phyloP scores from a whole-genome alignment of 1,139 yeast species.

The Diutina mesorugosa region DNA sequence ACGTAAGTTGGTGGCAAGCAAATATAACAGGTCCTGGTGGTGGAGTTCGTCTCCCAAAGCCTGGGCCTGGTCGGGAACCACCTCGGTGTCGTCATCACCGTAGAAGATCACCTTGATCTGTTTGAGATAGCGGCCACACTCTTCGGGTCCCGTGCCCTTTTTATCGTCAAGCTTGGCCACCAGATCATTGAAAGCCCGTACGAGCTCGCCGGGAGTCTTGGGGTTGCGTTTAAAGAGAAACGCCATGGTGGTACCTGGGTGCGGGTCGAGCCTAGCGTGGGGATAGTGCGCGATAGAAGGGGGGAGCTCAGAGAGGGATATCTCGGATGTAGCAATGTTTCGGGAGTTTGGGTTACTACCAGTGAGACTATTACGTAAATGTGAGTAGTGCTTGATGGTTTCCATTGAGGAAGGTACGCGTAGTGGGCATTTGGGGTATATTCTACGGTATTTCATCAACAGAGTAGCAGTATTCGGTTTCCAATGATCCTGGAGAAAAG shows the following conservation, averaged over 20 bases:
- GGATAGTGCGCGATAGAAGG: too few species aligned
- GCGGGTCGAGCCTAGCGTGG: too few species aligned
- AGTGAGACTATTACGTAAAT: too few species aligned
- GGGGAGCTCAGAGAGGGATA: too few species aligned
- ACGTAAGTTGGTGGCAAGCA: conserved; percentile 42
- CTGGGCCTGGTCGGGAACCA: conserved; percentile 68
- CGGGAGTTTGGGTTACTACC: too few species aligned
- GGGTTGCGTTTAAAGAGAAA: conserved; percentile 85
- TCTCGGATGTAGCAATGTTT: too few species aligned
- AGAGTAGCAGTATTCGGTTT: too few species aligned
- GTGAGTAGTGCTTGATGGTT: too few species aligned
- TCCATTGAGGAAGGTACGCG: too few species aligned
- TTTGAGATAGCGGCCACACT: conserved; percentile 52
- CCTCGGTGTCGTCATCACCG: conserved; percentile 62
- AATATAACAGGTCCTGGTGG: conserved; percentile 54
- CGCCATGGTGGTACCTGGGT: conserved; percentile 38
- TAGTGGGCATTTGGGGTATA: too few species aligned
- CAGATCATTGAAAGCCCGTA: conserved; percentile 64
- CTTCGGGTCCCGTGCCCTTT: conserved; percentile 58
- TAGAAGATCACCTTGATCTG: conserved; percentile 59
- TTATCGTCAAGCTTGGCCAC: conserved; percentile 57
- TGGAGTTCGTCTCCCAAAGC: conserved; percentile 65
- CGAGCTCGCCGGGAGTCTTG: conserved; percentile 81
- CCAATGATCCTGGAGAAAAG: too few species aligned
- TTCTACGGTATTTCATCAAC: too few species aligned